Evolutionary conservation across 345 rosid species (phyloP), one percentile per base, ranked within the genome.

Genomic region (Populus nigra): DNA sequence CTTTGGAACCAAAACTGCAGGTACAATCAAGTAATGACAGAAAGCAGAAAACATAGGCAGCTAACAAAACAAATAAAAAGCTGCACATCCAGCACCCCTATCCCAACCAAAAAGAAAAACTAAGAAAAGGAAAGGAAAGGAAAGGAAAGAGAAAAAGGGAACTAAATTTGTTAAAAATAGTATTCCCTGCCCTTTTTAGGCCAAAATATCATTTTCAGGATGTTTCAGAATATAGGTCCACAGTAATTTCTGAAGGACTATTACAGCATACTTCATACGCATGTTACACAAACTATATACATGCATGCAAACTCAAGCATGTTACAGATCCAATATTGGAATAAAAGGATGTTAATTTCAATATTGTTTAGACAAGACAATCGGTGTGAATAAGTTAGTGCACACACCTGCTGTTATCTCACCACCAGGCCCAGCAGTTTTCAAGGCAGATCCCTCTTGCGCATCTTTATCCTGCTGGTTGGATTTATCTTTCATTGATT

Each of bases 381-480:
- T 59, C 23, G 7, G 59, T 23, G 22, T 9, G 29, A 41, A 23
- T 16, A 23, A 63, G 67, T 23, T 45, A 23, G 25, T 7, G 20
- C 39, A 66, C 85, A 67, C 68, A 96, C 99, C 99, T 86, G 99
- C 99, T 53, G 97, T 92, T 83, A 96, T 94, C 84, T 94, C 99
- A 62, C 98, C 99, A 73, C 84, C 92, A 38, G 97, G 85, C 63
- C 98, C 99, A 33, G 97, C 97, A 82, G 91, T 90, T 85, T 96
- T 92, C 81, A 96, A 85, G 74, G 90, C 87, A 50, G 98, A 74
- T 68, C 90, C 96, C 82, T 94, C 99, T 57, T 82, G 91, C 53
- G 80, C 86, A 77, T 92, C 97, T 85, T 93, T 92, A 69, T 91
- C 97, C 85, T 86, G 88, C 73, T 81, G 86, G 76, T 80, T 81